A percentile compares a stretch with the other conserved stretches of the same genome.
These are phyloP conservation scores for Cryomyces minteri DNA, from an alignment of 495 filamentous ascomycete species.

Conservation along the genomic window DNA sequence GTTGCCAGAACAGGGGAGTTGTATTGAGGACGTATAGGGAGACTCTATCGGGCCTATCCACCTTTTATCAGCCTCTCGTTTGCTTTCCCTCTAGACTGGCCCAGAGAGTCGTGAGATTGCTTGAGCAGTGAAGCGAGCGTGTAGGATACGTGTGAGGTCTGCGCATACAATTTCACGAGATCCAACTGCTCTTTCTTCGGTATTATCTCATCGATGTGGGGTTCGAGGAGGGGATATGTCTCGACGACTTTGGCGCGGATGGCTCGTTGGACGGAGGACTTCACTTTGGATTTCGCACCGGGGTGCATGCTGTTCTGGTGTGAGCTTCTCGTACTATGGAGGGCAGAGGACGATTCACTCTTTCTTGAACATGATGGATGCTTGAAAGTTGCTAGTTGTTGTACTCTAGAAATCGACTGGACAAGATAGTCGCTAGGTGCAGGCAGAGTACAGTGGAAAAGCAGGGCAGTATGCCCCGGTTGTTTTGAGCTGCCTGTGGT, in stretches of 20 bases:
- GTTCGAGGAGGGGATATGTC: slow-evolving; percentile 71
- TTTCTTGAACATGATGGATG: slow-evolving; percentile 10
- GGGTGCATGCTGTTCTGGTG: slow-evolving; percentile 40
- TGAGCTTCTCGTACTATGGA: slow-evolving; percentile 1
- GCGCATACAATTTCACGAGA: slow-evolving; percentile 56
- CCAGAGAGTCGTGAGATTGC: not conserved
- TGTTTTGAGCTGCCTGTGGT: too few species aligned
- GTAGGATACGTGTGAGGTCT: not conserved
- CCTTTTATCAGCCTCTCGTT: not conserved
- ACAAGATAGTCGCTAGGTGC: too few species aligned
- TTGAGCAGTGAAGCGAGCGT: not conserved
- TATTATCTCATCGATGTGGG: slow-evolving; percentile 83
- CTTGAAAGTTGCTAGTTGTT: not conserved
- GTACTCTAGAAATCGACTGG: too few species aligned
- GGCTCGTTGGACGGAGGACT: slow-evolving; percentile 80
- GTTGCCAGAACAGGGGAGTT: slow-evolving; percentile 77
- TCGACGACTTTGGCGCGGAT: slow-evolving; percentile 65
- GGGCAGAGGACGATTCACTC: slow-evolving; percentile 4
- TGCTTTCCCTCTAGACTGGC: not conserved
- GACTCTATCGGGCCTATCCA: slow-evolving; percentile 54
- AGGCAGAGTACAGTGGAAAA: too few species aligned
- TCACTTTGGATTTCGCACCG: slow-evolving; percentile 84
- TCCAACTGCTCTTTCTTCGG: slow-evolving; percentile 92
- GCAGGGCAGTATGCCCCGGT: too few species aligned
- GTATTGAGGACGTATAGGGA: slow-evolving; percentile 68